A percentile compares a stretch with the other conserved stretches of the same genome.
phyloP scores from a whole-genome alignment of 2,329 filamentous ascomycete species.

The Talaromyces sp. region DNA sequence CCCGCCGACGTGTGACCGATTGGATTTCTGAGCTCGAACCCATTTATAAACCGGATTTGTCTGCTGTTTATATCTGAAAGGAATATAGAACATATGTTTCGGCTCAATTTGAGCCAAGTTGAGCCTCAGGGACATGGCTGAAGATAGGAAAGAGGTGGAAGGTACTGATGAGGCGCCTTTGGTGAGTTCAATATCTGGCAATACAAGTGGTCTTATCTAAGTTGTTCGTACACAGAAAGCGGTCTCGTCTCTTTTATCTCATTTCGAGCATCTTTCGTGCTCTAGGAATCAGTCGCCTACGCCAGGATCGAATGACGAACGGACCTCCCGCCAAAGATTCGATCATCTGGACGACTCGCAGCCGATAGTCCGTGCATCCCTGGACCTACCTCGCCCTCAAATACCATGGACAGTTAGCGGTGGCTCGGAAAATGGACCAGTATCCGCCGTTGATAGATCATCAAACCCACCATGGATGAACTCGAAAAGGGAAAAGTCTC shows the following conservation, averaged over 20 bases:
- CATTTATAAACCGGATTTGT: background rate
- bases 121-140: slow-evolving; percentile 35
- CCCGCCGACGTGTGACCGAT: slow-evolving; percentile 2
- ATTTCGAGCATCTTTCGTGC: slow-evolving; percentile 48
- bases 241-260: slow-evolving; percentile 48
- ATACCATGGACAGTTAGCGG: slow-evolving; percentile 37
- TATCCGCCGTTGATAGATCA: slow-evolving; percentile 11
- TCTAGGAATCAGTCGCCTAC: slow-evolving; percentile 16
- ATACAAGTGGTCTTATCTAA: slow-evolving; percentile 9
- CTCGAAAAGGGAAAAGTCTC: slow-evolving; percentile 41
- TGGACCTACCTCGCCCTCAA: slow-evolving; percentile 41
- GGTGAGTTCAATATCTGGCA: slow-evolving; percentile 26
- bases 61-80: background rate
- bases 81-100: slow-evolving; percentile 29
- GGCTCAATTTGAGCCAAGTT: slow-evolving; percentile 26
- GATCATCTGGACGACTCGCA: slow-evolving; percentile 34
- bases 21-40: background rate
- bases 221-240: slow-evolving; percentile 37
- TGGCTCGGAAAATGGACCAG: slow-evolving; percentile 21
- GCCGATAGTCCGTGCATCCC: slow-evolving; percentile 36
- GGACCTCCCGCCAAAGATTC: slow-evolving; percentile 21
- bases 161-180: slow-evolving; percentile 37
- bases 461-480: slow-evolving; percentile 25
- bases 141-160: slow-evolving; percentile 32
- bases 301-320: slow-evolving; percentile 8